Percentiles rank a stretch among this genome's conserved stretches.
These are phyloP conservation scores for Syzygium aromaticum DNA, from an alignment of 345 rosid species.

Conservation along the genomic window DNA sequence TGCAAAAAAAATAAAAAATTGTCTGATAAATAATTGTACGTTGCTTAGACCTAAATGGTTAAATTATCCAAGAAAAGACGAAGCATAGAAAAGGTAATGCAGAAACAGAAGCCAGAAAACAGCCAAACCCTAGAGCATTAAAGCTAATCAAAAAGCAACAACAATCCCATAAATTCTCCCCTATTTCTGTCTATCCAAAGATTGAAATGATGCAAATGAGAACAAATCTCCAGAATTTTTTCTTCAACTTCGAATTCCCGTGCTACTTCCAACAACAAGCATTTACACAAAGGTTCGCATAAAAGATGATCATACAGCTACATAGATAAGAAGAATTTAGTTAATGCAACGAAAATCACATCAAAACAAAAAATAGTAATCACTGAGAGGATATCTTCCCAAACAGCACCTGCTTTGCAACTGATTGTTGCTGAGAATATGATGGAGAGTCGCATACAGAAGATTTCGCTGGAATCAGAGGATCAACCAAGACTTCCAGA, in stretches of 20 bases:
- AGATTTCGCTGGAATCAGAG: constrained; percentile 44
- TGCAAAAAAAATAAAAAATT: constrained; percentile 4
- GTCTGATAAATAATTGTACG: background rate
- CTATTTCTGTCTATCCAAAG: background rate
- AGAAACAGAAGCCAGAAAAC: background rate
- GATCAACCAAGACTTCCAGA: constrained; percentile 58
- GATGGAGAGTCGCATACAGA: constrained; percentile 25
- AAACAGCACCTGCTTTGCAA: constrained; percentile 60
- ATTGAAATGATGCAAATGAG: background rate
- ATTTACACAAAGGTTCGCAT: background rate
- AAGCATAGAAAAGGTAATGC: background rate
- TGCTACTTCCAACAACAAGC: background rate
- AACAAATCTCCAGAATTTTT: background rate
- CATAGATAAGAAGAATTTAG: background rate
- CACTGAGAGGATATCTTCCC: background rate
- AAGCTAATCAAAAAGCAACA: background rate
- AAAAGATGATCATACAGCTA: background rate
- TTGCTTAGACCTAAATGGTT: background rate
- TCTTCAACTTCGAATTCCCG: background rate
- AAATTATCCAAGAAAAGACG: background rate
- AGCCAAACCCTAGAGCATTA: background rate
- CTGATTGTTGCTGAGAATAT: constrained; percentile 25
- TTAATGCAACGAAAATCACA: background rate
- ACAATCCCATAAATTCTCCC: background rate
- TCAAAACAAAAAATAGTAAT: background rate